phyloP scores from a whole-genome alignment of 2,329 filamentous ascomycete genomes.

The Clarireedia homoeocarpa region DNA sequence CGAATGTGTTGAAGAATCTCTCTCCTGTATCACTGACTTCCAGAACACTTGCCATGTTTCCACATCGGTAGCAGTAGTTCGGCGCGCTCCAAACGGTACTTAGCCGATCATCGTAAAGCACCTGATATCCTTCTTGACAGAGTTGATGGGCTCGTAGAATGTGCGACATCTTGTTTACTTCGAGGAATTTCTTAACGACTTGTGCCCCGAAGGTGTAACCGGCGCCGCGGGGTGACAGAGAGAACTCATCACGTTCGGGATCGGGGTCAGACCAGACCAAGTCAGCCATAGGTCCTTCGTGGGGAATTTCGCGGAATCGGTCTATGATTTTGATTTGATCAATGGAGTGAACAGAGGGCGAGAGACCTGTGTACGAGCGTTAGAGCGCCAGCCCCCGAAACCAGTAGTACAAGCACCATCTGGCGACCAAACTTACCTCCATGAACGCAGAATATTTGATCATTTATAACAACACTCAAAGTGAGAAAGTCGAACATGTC shows the following conservation, averaged over 20 bases:
- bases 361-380: conserved; percentile 50
- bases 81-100: conserved; percentile 98
- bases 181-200: conserved; percentile 95
- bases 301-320: conserved; percentile 94
- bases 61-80: conserved; percentile 77
- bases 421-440: conserved; percentile 50
- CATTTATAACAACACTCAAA: conserved; percentile 93
- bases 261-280: conserved; percentile 98
- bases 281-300: conserved; percentile 99
- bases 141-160: conserved; percentile 97
- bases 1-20: conserved; percentile 95
- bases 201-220: conserved; percentile 97
- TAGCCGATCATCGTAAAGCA: conserved; percentile 87
- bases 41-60: conserved; percentile 93
- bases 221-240: conserved; percentile 82
- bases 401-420: conserved; percentile 13
- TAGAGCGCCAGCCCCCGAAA: neutral
- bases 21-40: conserved; percentile 92
- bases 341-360: conserved; percentile 90
- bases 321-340: conserved; percentile 99
- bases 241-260: conserved; percentile 95
- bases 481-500: conserved; percentile 99
- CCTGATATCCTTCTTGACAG: conserved; percentile 95
- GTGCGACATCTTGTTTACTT: conserved; percentile 96
- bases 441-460: conserved; percentile 98